Conservation (phyloP, 192 early-diverging fungal genomes). For the Backusella parvicylindrica region DNA sequence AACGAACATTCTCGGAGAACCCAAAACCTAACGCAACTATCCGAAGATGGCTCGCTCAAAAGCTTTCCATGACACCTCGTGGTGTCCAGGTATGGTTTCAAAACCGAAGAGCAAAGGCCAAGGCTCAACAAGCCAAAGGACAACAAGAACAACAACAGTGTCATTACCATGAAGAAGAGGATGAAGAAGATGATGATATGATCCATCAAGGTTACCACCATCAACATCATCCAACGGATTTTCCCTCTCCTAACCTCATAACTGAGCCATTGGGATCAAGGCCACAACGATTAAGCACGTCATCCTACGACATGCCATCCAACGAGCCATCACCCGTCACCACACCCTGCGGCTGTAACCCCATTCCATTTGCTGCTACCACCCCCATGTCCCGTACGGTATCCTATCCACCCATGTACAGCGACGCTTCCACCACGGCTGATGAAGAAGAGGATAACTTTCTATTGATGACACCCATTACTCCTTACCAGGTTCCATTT, state of each 20-base stretch:
- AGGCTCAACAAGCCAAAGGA: conserved; percentile 43
- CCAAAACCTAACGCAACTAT: conserved; percentile 63
- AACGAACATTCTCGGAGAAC: conserved; percentile 59
- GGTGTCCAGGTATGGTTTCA: conserved; percentile 88
- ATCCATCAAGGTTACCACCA: not conserved
- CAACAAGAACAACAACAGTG: not conserved
- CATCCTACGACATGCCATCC: not conserved
- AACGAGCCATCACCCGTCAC: not conserved
- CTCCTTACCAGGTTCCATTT: conserved; percentile 7
- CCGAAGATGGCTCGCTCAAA: conserved; percentile 57
- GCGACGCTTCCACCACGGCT: not conserved
- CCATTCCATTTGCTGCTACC: not conserved
- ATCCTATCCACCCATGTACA: not conserved
- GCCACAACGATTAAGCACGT: not conserved
- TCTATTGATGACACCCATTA: conserved; percentile 10
- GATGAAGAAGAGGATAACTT: conserved; percentile 9
- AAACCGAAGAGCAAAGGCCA: conserved; percentile 84
- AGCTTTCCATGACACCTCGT: conserved; percentile 64
- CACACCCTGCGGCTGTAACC: not conserved
- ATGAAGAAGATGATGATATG: not conserved
- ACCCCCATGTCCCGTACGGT: not conserved
- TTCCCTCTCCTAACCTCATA: not conserved
- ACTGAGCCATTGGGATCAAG: conserved; percentile 5
- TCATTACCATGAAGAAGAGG: not conserved
- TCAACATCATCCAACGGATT: not conserved